A percentile compares a stretch with the other conserved stretches of the same genome.
Evolutionary conservation across 164 flowering plant genomes (phyloP).

Genomic region (Dillenia suffruticosa): DNA sequence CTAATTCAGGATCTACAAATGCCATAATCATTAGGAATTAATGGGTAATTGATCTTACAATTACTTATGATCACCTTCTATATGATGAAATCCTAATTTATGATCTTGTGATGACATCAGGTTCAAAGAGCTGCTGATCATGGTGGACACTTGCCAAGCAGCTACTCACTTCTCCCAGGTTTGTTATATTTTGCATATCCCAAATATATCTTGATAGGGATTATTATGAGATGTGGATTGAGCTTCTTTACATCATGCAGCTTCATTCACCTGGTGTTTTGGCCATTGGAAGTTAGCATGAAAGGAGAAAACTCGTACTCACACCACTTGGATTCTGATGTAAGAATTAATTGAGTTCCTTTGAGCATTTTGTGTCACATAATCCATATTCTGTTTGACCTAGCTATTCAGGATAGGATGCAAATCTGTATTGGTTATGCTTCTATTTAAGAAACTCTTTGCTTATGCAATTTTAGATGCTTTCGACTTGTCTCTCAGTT

Average conservation of each 20-base stretch:
- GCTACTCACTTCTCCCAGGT: slow-evolving; percentile 96
- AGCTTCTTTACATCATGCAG: slow-evolving; percentile 33
- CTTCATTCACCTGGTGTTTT: slow-evolving; percentile 98
- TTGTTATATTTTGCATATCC: background rate
- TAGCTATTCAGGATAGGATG: too few species aligned
- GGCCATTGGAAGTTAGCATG: slow-evolving; percentile 96
- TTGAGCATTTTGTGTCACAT: background rate
- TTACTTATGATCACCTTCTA: too few species aligned
- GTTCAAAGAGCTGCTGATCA: slow-evolving; percentile 94
- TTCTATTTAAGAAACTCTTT: background rate
- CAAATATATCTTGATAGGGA: too few species aligned
- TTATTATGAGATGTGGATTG: background rate
- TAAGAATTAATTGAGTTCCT: slow-evolving; percentile 33
- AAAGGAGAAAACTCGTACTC: slow-evolving; percentile 99
- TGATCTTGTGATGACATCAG: slow-evolving; percentile 22
- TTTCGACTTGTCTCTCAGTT: slow-evolving; percentile 59
- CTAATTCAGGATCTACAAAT: background rate
- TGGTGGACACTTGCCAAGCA: slow-evolving; percentile 99
- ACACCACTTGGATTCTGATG: slow-evolving; percentile 97
- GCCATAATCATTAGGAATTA: too few species aligned
- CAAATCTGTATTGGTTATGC: too few species aligned
- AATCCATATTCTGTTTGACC: too few species aligned
- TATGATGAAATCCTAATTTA: too few species aligned
- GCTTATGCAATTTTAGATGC: background rate
- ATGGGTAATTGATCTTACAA: too few species aligned